Evolutionary conservation across 306 rosid species (phyloP).

Genomic region (Ormosia semicastrata): DNA sequence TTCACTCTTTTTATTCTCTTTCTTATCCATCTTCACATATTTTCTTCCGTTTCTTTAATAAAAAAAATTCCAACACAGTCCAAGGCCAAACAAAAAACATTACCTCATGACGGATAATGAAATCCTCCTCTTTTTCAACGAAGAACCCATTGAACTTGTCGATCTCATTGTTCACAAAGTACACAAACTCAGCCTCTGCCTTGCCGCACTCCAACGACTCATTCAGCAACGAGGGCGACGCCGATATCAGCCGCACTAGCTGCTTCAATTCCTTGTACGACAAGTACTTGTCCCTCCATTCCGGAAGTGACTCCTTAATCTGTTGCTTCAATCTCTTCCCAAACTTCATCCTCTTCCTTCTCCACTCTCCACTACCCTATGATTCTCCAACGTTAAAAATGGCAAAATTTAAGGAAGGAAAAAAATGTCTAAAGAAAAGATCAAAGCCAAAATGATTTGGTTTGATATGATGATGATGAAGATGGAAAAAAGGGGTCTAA

Average conservation of each 20-base stretch:
- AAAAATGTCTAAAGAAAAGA: not conserved
- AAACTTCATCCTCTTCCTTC: constrained; percentile 55
- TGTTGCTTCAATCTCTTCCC: constrained; percentile 85
- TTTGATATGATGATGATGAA: not conserved
- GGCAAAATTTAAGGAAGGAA: not conserved
- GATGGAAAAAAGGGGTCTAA: not conserved
- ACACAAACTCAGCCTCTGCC: constrained; percentile 62
- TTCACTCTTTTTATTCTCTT: too few species aligned
- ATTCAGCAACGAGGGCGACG: constrained; percentile 32
- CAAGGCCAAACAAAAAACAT: not conserved
- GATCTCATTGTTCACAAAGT: constrained; percentile 73
- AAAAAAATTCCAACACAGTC: too few species aligned
- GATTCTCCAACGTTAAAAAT: not conserved
- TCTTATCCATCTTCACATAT: too few species aligned
- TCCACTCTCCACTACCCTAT: too few species aligned
- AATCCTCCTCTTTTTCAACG: constrained; percentile 83
- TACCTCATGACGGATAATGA: constrained; percentile 76
- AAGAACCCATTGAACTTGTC: constrained; percentile 84
- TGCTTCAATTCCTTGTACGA: constrained; percentile 87
- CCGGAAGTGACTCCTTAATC: constrained; percentile 63
- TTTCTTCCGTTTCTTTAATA: too few species aligned
- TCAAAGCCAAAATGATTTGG: constrained; percentile 8
- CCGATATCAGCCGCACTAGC: constrained; percentile 50
- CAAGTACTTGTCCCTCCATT: constrained; percentile 77
- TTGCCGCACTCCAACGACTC: constrained; percentile 39